These are phyloP conservation scores for Pyrenophora tritici-repentis DNA, from an alignment of 2,329 filamentous ascomycete genomes.

Conservation along the genomic window DNA sequence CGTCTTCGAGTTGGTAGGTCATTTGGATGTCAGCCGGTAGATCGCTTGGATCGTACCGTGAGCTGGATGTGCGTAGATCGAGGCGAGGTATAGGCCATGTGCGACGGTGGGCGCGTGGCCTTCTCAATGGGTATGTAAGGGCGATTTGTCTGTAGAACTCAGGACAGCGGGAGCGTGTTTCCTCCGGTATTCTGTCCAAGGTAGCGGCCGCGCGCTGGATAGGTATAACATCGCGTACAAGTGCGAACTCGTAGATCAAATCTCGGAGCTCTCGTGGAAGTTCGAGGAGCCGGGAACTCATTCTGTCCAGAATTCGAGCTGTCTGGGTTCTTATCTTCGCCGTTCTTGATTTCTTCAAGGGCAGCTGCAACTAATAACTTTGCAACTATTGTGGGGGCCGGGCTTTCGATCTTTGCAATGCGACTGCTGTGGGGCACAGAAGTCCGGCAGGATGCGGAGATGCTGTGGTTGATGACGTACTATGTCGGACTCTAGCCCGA, in stretches of 20 bases:
- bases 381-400: not conserved
- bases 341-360: not conserved
- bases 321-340: not conserved
- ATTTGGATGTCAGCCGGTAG: slow-evolving; percentile 19
- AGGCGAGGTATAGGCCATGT: slow-evolving; percentile 25
- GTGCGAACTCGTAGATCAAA: slow-evolving; percentile 24
- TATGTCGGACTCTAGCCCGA: not conserved
- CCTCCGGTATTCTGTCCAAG: not conserved
- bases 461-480: not conserved
- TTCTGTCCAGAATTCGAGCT: not conserved
- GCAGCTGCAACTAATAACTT: too few relatives aligned
- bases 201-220: slow-evolving; percentile 20
- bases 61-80: slow-evolving; percentile 18
- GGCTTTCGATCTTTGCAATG: not conserved
- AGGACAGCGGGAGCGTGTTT: slow-evolving; percentile 5
- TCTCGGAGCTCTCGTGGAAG: slow-evolving; percentile 30
- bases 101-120: slow-evolving; percentile 11
- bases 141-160: slow-evolving; percentile 9
- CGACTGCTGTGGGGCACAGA: not conserved
- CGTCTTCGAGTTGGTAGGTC: slow-evolving; percentile 26
- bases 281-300: slow-evolving; percentile 15
- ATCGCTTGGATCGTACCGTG: slow-evolving; percentile 4
- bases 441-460: too few relatives aligned
- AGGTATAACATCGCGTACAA: slow-evolving; percentile 21
- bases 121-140: slow-evolving; percentile 15